A percentile compares a stretch with the other conserved stretches of the same genome.
These are phyloP conservation scores for Dactylonectria macrodidyma DNA, from an alignment of 2,329 filamentous ascomycete genomes.

Conservation along the genomic window DNA sequence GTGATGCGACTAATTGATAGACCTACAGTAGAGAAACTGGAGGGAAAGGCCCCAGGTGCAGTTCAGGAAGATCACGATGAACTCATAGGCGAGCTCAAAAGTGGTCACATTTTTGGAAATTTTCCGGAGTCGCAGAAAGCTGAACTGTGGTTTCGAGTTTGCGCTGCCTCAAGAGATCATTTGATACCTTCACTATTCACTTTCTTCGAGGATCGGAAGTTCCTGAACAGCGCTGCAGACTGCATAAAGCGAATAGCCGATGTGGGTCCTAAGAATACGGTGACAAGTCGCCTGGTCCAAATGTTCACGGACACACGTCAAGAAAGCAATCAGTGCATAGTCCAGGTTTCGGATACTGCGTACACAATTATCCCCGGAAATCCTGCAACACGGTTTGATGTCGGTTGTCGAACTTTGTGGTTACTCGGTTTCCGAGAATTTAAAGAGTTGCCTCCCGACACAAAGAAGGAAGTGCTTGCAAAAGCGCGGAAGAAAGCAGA, in stretches of 20 bases:
- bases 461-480: slow-evolving; percentile 20
- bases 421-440: slow-evolving; percentile 29
- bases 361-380: slow-evolving; percentile 8
- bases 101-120: slow-evolving; percentile 50
- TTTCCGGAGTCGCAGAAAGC: slow-evolving; percentile 49
- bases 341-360: slow-evolving; percentile 21
- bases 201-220: slow-evolving; percentile 56
- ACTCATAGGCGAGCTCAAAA: slow-evolving; percentile 47
- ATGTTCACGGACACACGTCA: neutral
- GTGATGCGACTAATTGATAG: slow-evolving; percentile 49
- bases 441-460: slow-evolving; percentile 16
- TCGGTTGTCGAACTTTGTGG: slow-evolving; percentile 30
- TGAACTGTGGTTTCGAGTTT: slow-evolving; percentile 49
- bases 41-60: slow-evolving; percentile 50
- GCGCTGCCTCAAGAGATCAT: slow-evolving; percentile 35
- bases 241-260: slow-evolving; percentile 28
- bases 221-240: slow-evolving; percentile 44
- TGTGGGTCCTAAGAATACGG: slow-evolving; percentile 5
- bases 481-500: slow-evolving; percentile 17
- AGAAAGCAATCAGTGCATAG: slow-evolving; percentile 13
- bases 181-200: slow-evolving; percentile 54
- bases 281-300: neutral
- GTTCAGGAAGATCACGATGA: slow-evolving; percentile 44
- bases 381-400: slow-evolving; percentile 21
- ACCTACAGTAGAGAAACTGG: slow-evolving; percentile 50